Evolutionary conservation across 306 rosid species (phyloP).

Genomic region (Fragaria ananassa): DNA sequence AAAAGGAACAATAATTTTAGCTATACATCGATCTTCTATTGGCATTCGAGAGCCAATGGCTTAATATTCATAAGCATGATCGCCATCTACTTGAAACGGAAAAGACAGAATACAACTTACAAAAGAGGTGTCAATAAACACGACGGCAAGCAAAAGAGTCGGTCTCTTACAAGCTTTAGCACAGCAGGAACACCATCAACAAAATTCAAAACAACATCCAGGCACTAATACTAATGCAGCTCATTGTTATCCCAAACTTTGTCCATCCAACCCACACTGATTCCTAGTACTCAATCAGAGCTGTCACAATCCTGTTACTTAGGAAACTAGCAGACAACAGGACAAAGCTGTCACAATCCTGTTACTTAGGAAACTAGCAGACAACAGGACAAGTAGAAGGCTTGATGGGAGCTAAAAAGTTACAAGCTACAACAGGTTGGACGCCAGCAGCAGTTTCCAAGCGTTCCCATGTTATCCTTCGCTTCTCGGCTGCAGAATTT

Average conservation of each 20-base stretch:
- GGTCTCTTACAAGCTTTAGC: constrained; percentile 25
- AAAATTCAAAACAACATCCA: constrained; percentile 36
- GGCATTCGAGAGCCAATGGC: constrained; percentile 24
- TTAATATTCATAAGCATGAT: constrained; percentile 18
- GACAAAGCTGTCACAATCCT: constrained; percentile 35
- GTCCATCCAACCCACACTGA: constrained; percentile 29
- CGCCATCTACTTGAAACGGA: constrained; percentile 9
- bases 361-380: constrained; percentile 46
- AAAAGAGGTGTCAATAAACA: constrained; percentile 27
- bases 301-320: constrained; percentile 15
- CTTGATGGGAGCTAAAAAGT: constrained; percentile 54
- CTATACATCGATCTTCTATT: constrained; percentile 18
- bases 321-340: constrained; percentile 67
- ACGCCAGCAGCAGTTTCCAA: constrained; percentile 59
- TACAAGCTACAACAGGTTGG: constrained; percentile 38
- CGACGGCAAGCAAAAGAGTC: constrained; percentile 26
- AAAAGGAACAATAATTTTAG: background rate
- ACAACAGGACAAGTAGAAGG: constrained; percentile 76
- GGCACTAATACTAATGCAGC: constrained; percentile 35
- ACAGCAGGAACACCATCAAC: constrained; percentile 27
- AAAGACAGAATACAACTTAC: constrained; percentile 22
- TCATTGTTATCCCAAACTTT: constrained; percentile 23
- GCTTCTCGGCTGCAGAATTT: constrained; percentile 66
- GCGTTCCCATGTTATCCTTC: constrained; percentile 78
- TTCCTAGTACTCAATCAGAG: constrained; percentile 23